phyloP scores from a whole-genome alignment of 2,329 filamentous ascomycete genomes.

The Aspergillaceae sp. region DNA sequence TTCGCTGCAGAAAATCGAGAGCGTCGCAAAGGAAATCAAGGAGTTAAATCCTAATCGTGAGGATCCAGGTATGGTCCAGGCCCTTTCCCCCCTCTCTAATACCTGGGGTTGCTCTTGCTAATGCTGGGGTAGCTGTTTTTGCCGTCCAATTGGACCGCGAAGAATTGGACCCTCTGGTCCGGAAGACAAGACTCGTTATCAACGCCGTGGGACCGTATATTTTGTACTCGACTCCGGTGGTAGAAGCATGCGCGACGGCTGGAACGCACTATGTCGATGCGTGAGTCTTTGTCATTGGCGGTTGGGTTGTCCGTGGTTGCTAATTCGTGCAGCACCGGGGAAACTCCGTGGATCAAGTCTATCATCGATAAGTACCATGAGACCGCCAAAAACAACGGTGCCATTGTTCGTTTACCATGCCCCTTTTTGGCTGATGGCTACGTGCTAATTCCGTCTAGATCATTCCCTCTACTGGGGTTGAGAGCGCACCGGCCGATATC shows the following conservation, averaged over 20 bases:
- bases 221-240: conserved; percentile 54
- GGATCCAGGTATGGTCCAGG: conserved; percentile 51
- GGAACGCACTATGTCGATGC: conserved; percentile 62
- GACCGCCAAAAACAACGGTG: conserved; percentile 50
- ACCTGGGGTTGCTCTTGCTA: conserved; percentile 1
- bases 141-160: conserved; percentile 40
- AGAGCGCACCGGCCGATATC: conserved; percentile 53
- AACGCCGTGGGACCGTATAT: conserved; percentile 57
- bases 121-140: conserved; percentile 32
- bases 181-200: conserved; percentile 51
- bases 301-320: background rate
- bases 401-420: conserved; percentile 43
- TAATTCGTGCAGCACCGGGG: conserved; percentile 44
- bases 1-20: conserved; percentile 64
- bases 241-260: conserved; percentile 55
- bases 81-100: background rate
- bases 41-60: conserved; percentile 59
- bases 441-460: conserved; percentile 30
- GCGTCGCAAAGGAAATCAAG: conserved; percentile 59
- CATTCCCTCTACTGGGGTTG: conserved; percentile 53
- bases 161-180: conserved; percentile 44
- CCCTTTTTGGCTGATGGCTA: too few species aligned
- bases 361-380: conserved; percentile 55
- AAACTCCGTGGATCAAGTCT: conserved; percentile 55
- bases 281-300: conserved; percentile 21